Evolutionary conservation across 805 yeast genomes (phyloP), one percentile per base, ranked within the genome.

Genomic region (Kuraishia borneana): DNA sequence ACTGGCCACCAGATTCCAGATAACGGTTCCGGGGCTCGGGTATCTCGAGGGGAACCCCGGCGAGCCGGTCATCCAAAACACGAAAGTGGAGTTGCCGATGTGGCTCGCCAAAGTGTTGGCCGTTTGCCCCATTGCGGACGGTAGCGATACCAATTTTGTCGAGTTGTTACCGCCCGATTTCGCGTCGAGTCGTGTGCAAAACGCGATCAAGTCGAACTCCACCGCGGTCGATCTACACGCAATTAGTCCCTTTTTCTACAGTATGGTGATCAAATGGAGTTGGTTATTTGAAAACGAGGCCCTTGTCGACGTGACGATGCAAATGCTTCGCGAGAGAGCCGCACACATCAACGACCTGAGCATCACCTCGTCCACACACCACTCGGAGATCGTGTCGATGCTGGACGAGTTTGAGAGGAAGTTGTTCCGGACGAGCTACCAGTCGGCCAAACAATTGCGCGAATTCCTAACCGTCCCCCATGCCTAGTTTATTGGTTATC

Each of bases 41-140:
- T 84, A 79, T 47, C 61, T 89, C 5, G 88, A 81, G 47, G 85
- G 88, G 6, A 73, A 79, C 39, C 83, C 85, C 1, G 83, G 81
- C 1, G 67, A 73, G 41, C 51, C 75, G 39, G 61, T 79, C 21
- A 56, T 60, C 36, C 65, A 72, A 44, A 76, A 74, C 22, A 65
- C 87, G 2, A 76, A 75, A 46, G 47, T 85, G 3, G 88, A 83
- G 38, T 62, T 89, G 18, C 97, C 97, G 0, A 54, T 87, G 20
- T 89, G 97, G 97, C 56, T 89, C 27, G 94, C 95, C 0, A 77
- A 77, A 38, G 70, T 81, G 2, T 58, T 88, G 21, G 95, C 95
- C 0, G 60, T 70, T 14, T 54, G 58, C 45, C 56, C 43, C 47
- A 65, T 39, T 5, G 21, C 48, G 43, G 26, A 45, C 42, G 62